phyloP scores from a whole-genome alignment of 768 basidiomycete genomes.

The Kwoniella dendrophila region DNA sequence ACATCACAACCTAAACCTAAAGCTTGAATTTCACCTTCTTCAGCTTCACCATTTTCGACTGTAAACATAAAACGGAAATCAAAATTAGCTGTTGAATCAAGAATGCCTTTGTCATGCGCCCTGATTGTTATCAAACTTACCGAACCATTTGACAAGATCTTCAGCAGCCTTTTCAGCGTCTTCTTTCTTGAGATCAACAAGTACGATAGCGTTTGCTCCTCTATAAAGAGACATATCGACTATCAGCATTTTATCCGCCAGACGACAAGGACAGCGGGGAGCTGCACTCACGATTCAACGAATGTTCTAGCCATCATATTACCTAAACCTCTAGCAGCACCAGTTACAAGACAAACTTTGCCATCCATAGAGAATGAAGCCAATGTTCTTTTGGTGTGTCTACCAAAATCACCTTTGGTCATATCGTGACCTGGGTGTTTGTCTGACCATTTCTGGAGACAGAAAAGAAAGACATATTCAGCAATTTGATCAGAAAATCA shows the following conservation, averaged over 20 bases:
- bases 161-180: conserved; percentile 69
- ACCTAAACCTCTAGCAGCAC: conserved; percentile 87
- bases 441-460: conserved; percentile 16
- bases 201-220: conserved; percentile 75
- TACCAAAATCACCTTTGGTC: conserved; percentile 51
- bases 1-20: conserved; percentile 86
- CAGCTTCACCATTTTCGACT: conserved; percentile 61
- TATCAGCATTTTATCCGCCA: not conserved
- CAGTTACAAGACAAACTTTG: conserved; percentile 88
- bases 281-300: conserved; percentile 69
- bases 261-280: not conserved
- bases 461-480: not conserved
- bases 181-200: conserved; percentile 75
- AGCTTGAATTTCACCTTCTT: conserved; percentile 65
- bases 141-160: conserved; percentile 67
- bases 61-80: conserved; percentile 18
- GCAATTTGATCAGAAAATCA: not conserved
- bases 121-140: conserved; percentile 37
- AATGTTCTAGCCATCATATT: conserved; percentile 89
- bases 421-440: conserved; percentile 51
- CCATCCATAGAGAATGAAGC: conserved; percentile 71
- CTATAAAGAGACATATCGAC: conserved; percentile 55
- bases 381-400: conserved; percentile 61
- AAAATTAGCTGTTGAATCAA: not conserved
- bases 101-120: not conserved